These are phyloP conservation scores for Penicillium concentricum DNA, from an alignment of 2,329 filamentous ascomycete species.

Conservation along the genomic window DNA sequence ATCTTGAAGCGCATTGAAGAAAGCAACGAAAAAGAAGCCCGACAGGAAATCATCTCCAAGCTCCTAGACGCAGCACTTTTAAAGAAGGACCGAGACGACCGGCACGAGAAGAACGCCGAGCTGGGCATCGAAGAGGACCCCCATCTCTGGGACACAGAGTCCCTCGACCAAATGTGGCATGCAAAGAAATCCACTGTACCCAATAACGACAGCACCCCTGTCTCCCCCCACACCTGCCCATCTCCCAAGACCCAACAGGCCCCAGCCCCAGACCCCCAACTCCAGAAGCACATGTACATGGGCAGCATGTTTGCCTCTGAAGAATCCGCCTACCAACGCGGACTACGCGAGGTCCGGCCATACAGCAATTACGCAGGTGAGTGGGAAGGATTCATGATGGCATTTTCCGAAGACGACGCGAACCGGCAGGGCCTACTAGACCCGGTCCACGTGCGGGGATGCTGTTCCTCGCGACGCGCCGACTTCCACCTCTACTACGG, in stretches of 20 bases:
- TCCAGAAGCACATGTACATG: not conserved
- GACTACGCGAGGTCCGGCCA: not conserved
- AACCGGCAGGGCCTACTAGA: not conserved
- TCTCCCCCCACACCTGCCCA: not conserved
- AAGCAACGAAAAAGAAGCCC: not conserved
- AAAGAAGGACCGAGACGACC: not conserved
- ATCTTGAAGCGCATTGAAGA: constrained; percentile 4
- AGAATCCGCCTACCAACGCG: not conserved
- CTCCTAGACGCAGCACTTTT: constrained; percentile 1
- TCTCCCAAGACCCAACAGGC: not conserved
- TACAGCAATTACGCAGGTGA: not conserved
- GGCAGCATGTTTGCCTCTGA: not conserved
- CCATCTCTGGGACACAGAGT: constrained; percentile 6
- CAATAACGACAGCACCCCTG: not conserved
- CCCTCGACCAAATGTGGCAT: not conserved
- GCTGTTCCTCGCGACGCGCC: not conserved
- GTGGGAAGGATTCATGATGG: constrained; percentile 5
- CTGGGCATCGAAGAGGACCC: constrained; percentile 5
- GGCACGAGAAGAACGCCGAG: not conserved
- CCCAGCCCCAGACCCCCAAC: not conserved
- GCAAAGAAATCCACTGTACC: not conserved
- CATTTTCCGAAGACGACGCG: not conserved
- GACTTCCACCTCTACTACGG: constrained; percentile 2
- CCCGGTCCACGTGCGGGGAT: not conserved
- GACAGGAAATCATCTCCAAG: not conserved